A percentile compares a stretch with the other conserved stretches of the same genome.
These are phyloP conservation scores for Saccharomyces cerevisiae DNA, from an alignment of 805 yeast genomes.

Conservation along the genomic window DNA sequence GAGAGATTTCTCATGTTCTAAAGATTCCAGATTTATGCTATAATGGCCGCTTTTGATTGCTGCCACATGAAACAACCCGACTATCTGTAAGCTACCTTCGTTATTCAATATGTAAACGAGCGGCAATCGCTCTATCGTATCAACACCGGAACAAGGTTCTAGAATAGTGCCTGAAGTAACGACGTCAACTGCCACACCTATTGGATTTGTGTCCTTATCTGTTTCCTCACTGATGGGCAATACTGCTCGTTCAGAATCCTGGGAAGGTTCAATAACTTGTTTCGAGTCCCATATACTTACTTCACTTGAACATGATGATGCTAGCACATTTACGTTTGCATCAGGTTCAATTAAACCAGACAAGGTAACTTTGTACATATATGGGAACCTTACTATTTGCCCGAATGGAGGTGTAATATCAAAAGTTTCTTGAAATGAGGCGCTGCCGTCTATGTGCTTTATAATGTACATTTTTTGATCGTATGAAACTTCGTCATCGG, in stretches of 20 bases:
- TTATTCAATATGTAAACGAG: conserved; percentile 54
- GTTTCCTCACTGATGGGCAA: conserved; percentile 62
- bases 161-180: conserved; percentile 36
- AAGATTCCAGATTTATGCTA: conserved; percentile 12
- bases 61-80: conserved; percentile 54
- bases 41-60: conserved; percentile 37
- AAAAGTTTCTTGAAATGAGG: conserved; percentile 27
- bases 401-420: conserved; percentile 50
- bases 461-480: conserved; percentile 25
- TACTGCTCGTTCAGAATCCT: conserved; percentile 66
- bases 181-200: conserved; percentile 62
- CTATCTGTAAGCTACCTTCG: conserved; percentile 51
- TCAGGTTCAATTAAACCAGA: conserved; percentile 33
- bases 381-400: conserved; percentile 37
- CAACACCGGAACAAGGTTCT: conserved; percentile 53
- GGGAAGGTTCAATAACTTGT: conserved; percentile 40
- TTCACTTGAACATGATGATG: conserved; percentile 62
- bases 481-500: conserved; percentile 19
- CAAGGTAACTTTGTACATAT: conserved; percentile 37
- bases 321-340: conserved; percentile 36
- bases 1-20: not conserved
- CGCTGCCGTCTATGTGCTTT: not conserved
- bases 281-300: conserved; percentile 38
- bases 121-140: conserved; percentile 55
- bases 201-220: conserved; percentile 59